A percentile compares a stretch with the other conserved stretches of the same genome.
Evolutionary conservation across 306 rosid genomes (phyloP).

Genomic region (Canavalia gladiata): DNA sequence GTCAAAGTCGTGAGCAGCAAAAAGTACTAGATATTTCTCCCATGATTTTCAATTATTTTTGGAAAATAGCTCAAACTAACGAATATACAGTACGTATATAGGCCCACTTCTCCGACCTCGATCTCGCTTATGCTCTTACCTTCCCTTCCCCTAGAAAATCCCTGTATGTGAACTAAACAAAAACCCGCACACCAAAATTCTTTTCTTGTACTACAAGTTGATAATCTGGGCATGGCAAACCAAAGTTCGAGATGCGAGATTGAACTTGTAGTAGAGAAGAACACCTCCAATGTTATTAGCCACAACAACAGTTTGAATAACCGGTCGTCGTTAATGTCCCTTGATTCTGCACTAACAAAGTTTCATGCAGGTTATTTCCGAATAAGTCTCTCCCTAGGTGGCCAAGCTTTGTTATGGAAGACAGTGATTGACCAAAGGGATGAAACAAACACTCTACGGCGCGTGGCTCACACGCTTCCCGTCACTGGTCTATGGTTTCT

Average conservation of each 20-base stretch:
- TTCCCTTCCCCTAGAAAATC: conserved; percentile 31
- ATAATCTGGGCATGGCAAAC: conserved; percentile 14
- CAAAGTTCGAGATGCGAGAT: conserved; percentile 22
- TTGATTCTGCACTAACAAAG: conserved; percentile 50
- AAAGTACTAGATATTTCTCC: too few relatives aligned
- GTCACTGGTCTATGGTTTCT: conserved; percentile 55
- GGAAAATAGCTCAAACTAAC: too few relatives aligned
- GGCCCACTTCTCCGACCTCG: conserved; percentile 5
- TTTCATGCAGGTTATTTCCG: conserved; percentile 77
- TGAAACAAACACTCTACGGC: conserved; percentile 22
- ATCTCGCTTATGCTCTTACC: too few relatives aligned
- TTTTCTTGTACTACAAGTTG: background rate
- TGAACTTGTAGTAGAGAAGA: conserved; percentile 48
- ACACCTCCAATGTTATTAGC: background rate
- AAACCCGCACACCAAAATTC: background rate
- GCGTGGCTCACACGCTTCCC: conserved; percentile 45
- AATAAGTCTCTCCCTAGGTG: conserved; percentile 69
- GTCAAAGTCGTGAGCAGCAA: too few relatives aligned
- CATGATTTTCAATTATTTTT: too few relatives aligned
- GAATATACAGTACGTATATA: background rate
- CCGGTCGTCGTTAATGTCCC: conserved; percentile 29
- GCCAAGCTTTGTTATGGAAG: conserved; percentile 73
- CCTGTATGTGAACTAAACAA: conserved; percentile 9
- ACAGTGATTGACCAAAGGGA: conserved; percentile 38
- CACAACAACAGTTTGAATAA: background rate